Evolutionary conservation across 768 basidiomycete species (phyloP).

Genomic region (Cyclocybe cylindracea): DNA sequence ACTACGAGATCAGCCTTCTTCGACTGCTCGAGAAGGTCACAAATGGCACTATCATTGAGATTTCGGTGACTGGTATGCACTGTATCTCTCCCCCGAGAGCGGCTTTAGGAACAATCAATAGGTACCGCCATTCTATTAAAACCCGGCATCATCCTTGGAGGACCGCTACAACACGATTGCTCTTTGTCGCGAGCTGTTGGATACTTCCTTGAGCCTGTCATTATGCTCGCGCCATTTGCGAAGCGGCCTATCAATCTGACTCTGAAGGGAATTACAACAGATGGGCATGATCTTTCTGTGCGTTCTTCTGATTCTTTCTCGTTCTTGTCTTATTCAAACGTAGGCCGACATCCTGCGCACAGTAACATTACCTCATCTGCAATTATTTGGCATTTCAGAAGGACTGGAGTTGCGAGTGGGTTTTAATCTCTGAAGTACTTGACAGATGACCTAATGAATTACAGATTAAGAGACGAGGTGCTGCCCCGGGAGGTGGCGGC

Average conservation of each 20-base stretch:
- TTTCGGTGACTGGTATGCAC: slow-evolving; percentile 85
- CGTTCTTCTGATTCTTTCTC: slow-evolving; percentile 5
- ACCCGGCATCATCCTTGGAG: slow-evolving; percentile 90
- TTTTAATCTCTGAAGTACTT: background rate
- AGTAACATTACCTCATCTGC: slow-evolving; percentile 87
- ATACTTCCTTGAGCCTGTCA: slow-evolving; percentile 89
- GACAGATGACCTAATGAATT: slow-evolving; percentile 1
- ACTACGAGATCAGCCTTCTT: slow-evolving; percentile 91
- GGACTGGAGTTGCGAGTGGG: slow-evolving; percentile 85
- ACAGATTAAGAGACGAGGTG: slow-evolving; percentile 93
- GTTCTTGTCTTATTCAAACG: background rate
- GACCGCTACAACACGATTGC: slow-evolving; percentile 81
- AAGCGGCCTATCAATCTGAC: slow-evolving; percentile 85
- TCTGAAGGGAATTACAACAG: slow-evolving; percentile 88
- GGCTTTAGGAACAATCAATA: slow-evolving; percentile 25
- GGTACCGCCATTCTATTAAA: slow-evolving; percentile 92
- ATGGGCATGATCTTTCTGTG: slow-evolving; percentile 90
- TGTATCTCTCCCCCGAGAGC: background rate
- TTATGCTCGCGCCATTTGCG: slow-evolving; percentile 90
- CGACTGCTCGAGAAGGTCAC: slow-evolving; percentile 87
- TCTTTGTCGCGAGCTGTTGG: slow-evolving; percentile 87
- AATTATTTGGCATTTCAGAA: slow-evolving; percentile 87
- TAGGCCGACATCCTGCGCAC: slow-evolving; percentile 90
- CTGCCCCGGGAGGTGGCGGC: slow-evolving; percentile 89
- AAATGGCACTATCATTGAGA: slow-evolving; percentile 94